phyloP scores from a whole-genome alignment of 176 grass and related monocot genomes.

The Rhynchospora pubera region DNA sequence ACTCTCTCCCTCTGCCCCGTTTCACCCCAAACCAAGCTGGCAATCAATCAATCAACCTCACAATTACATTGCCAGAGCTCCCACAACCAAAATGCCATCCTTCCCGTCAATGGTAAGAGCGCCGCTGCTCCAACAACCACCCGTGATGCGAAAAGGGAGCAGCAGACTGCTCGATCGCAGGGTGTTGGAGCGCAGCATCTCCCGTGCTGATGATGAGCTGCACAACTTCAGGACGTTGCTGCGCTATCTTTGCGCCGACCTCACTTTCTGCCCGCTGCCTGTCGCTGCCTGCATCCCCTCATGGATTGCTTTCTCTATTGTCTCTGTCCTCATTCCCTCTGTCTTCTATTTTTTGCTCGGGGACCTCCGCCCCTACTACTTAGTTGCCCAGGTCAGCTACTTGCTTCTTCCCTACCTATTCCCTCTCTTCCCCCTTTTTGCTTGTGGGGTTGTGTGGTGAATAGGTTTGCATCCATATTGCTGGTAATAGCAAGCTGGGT shows the following conservation, averaged over 20 bases:
- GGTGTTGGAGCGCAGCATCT: conserved; percentile 41
- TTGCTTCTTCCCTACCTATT: background rate
- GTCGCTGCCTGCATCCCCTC: conserved; percentile 17
- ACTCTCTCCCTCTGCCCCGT: no score
- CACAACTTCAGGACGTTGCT: conserved; percentile 49
- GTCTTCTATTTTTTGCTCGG: conserved; percentile 15
- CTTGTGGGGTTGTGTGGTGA: no score
- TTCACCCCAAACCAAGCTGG: no score
- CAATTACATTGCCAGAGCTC: no score
- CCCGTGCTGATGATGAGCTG: conserved; percentile 60
- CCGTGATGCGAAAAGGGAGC: background rate
- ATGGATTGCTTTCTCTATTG: conserved; percentile 33
- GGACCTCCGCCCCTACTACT: conserved; percentile 39
- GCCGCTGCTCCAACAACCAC: background rate
- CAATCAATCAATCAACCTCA: no score
- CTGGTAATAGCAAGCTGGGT: background rate
- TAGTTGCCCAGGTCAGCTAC: conserved; percentile 18
- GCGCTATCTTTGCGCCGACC: conserved; percentile 62
- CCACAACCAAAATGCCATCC: background rate
- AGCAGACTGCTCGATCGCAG: background rate
- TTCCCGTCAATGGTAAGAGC: background rate
- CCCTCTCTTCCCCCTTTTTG: background rate
- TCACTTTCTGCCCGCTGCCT: conserved; percentile 25
- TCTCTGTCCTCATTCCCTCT: conserved; percentile 13
- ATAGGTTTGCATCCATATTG: background rate